Base-by-base conservation (phyloP, 495 filamentous ascomycete genomes). In the Tricharina praecox region DNA sequence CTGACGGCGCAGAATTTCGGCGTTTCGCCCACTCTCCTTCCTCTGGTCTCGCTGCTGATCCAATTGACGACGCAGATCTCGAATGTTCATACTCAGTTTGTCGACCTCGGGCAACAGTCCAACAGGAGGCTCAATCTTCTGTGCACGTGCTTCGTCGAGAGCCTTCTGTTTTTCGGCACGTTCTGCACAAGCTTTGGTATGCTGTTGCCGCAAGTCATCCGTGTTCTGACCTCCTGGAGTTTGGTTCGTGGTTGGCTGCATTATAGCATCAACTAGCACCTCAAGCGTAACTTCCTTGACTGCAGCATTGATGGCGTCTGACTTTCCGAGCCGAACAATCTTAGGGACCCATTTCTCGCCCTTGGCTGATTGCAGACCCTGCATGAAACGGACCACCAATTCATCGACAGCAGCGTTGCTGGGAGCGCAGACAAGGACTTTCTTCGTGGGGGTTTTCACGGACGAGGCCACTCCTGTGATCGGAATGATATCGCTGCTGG, bases 331-430 rank as follows among this genome's bases (percentile, higher is more conserved):
- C 55, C 90, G 82, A 39, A 97, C 72, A 15, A 97, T 80, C 13
- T 81, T 82, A 51, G 93, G 67, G 53, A 78, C 80, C 51, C 82
- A 77, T 4, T 67, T 60, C 11, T 74, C 68, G 0, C 92, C 92
- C 34, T 73, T 74, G 43, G 73, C 66, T 0, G 82, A 86, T 57
- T 79, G 93, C 37, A 96, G 72, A 2, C 90, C 90, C 40, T 78
- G 67, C 65, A 90, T 95, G 55, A 97, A 76, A 64, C 90, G 77
- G 62, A 95, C 76, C 11, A 97, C 90, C 45, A 97, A 64, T 63
- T 97, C 90, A 60, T 97, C 90, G 1, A 96, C 90, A 20, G 90
- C 90, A 3, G 90, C 90, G 62, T 97, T 97, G 70, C 85, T 93
- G 20, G 90, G 90, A 20, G 90, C 90, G 55, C 90, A 97, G 19